Conservation (phyloP, 2,329 filamentous ascomycete genomes). For the Paraconiothyrium brasiliense region DNA sequence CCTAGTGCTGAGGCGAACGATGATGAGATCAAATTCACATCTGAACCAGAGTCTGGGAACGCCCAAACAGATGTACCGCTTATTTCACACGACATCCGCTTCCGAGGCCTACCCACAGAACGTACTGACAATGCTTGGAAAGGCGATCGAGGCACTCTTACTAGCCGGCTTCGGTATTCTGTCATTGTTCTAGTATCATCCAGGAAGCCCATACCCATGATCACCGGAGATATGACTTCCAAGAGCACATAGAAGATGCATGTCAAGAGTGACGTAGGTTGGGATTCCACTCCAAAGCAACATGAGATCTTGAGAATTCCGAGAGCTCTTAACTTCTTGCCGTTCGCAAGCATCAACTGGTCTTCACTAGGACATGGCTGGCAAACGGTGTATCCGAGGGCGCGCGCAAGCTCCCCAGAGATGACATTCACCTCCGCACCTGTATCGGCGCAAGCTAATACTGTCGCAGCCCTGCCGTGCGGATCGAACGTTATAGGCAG, state of each 20-base stretch:
- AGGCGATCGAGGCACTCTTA: conserved; percentile 13
- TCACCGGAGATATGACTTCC: conserved; percentile 18
- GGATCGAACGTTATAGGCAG: conserved; percentile 18
- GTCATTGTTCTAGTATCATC: conserved; percentile 22
- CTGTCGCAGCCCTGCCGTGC: conserved; percentile 9
- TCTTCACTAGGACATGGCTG: not conserved
- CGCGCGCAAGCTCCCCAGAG: conserved; percentile 13
- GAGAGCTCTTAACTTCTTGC: conserved; percentile 14
- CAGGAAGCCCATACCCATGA: conserved; percentile 22
- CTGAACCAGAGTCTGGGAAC: not conserved
- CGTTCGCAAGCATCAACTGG: conserved; percentile 17
- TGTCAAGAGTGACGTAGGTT: not conserved
- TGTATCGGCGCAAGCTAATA: conserved; percentile 19
- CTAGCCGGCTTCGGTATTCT: conserved; percentile 15
- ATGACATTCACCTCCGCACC: conserved; percentile 24
- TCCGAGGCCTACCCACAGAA: conserved; percentile 10
- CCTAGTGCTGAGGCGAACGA: not conserved
- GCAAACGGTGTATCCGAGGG: conserved; percentile 10
- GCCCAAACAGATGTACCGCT: not conserved
- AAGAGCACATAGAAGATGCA: conserved; percentile 22
- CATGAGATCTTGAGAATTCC: not conserved
- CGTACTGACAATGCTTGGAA: conserved; percentile 14
- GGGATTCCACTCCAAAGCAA: no score
- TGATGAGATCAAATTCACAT: not conserved
- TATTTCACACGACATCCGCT: not conserved